Evolutionary conservation across 306 rosid genomes (phyloP).

Genomic region (Sesbania bispinosa): DNA sequence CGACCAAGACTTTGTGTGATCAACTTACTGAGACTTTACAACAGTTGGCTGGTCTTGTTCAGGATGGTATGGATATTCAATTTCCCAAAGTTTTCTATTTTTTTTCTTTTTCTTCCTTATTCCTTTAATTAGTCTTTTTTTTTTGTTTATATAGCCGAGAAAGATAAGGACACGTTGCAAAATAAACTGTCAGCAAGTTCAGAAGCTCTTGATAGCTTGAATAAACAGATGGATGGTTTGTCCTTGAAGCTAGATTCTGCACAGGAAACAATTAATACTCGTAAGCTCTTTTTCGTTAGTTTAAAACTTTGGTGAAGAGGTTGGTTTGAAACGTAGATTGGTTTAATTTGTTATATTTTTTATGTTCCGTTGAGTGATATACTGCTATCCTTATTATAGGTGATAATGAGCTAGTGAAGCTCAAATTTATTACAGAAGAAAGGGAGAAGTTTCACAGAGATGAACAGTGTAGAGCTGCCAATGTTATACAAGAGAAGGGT

Average conservation of each 20-base stretch:
- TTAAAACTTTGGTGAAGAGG: neutral
- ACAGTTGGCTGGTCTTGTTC: constrained; percentile 73
- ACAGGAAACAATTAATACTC: constrained; percentile 53
- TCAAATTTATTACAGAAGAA: constrained; percentile 54
- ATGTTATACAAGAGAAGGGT: constrained; percentile 72
- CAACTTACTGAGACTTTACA: constrained; percentile 80
- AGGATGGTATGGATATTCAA: constrained; percentile 50
- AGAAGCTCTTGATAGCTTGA: constrained; percentile 62
- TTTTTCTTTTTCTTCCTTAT: neutral
- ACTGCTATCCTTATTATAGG: constrained; percentile 44
- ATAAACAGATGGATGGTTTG: constrained; percentile 62
- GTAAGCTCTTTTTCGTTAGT: constrained; percentile 43
- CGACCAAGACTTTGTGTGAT: constrained; percentile 80
- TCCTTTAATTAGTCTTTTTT: neutral
- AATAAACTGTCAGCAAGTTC: constrained; percentile 61
- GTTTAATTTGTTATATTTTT: too few relatives aligned
- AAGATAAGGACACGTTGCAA: constrained; percentile 70
- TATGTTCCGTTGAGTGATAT: constrained; percentile 19
- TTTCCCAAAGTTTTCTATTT: neutral
- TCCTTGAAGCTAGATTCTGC: constrained; percentile 62
- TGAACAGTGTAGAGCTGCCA: constrained; percentile 50
- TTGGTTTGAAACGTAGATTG: too few relatives aligned
- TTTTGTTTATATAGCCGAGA: constrained; percentile 55
- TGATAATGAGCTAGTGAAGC: constrained; percentile 58
- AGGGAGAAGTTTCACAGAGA: constrained; percentile 48